These are phyloP conservation scores for Mentha longifolia DNA, from an alignment of 257 asterid species.

Conservation along the genomic window DNA sequence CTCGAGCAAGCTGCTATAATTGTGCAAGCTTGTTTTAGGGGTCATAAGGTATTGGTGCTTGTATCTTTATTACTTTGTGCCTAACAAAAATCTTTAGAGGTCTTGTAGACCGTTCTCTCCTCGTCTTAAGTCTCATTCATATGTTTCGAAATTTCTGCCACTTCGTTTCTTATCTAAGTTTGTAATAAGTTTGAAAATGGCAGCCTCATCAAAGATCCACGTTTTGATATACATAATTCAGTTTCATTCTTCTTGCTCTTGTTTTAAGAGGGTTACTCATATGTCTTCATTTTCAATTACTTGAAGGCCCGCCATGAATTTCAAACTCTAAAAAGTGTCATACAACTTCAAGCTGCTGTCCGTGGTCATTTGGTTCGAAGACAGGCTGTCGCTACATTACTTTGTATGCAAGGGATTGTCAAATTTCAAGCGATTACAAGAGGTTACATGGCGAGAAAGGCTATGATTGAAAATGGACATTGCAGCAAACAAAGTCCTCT, in stretches of 20 bases:
- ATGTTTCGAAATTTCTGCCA: not conserved
- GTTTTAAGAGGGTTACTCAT: slow-evolving; percentile 7
- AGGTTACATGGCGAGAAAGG: slow-evolving; percentile 43
- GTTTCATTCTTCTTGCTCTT: not conserved
- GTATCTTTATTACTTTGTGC: not conserved
- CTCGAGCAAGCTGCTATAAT: slow-evolving; percentile 62
- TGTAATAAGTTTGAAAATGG: too few species aligned
- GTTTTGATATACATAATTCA: not conserved
- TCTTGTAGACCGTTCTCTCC: not conserved
- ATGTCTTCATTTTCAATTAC: not conserved
- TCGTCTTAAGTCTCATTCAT: not conserved
- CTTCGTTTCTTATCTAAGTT: not conserved
- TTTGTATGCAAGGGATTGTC: slow-evolving; percentile 53
- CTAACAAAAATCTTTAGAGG: not conserved
- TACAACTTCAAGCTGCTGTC: slow-evolving; percentile 53
- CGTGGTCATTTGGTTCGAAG: slow-evolving; percentile 62
- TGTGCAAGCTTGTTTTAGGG: slow-evolving; percentile 55
- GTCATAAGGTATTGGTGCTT: slow-evolving; percentile 46
- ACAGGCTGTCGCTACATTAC: slow-evolving; percentile 55
- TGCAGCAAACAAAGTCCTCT: slow-evolving; percentile 15
- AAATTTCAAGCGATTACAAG: slow-evolving; percentile 56
- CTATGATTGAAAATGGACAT: slow-evolving; percentile 28
- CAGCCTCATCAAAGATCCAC: not conserved
- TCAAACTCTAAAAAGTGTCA: slow-evolving; percentile 49
- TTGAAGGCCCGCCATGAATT: slow-evolving; percentile 50